phyloP scores from a whole-genome alignment of 345 rosid species.

The Geranium brycei region DNA sequence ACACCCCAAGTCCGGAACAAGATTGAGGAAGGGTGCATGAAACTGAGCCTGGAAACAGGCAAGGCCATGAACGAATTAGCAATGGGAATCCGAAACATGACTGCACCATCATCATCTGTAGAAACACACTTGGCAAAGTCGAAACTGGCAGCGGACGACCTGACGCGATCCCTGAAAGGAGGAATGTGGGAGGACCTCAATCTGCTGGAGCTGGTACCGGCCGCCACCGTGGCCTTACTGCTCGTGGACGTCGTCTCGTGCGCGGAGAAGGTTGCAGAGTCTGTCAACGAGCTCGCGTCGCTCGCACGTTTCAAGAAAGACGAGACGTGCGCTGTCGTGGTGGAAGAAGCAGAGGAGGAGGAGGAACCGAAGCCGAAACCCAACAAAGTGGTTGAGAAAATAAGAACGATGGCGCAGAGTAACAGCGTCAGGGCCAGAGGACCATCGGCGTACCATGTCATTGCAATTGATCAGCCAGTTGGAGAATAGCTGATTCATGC shows the following conservation, averaged over 20 bases:
- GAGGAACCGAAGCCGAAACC: neutral
- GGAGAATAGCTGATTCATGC: too few species aligned
- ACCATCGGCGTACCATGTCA: neutral
- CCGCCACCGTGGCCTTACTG: constrained; percentile 15
- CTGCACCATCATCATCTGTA: constrained; percentile 6
- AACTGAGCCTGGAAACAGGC: constrained; percentile 15
- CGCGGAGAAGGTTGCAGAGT: constrained; percentile 19
- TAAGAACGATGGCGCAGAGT: neutral
- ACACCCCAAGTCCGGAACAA: constrained; percentile 10
- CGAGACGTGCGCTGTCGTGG: neutral
- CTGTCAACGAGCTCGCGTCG: constrained; percentile 19
- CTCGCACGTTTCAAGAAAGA: constrained; percentile 6
- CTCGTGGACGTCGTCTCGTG: constrained; percentile 18
- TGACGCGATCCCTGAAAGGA: constrained; percentile 11
- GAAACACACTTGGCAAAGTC: constrained; percentile 17
- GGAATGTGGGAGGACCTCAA: constrained; percentile 12
- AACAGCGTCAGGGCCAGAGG: neutral
- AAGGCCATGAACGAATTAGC: constrained; percentile 27
- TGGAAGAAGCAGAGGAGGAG: neutral
- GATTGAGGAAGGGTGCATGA: constrained; percentile 21
- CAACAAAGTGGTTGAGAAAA: neutral
- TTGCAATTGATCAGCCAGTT: neutral
- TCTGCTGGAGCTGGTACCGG: constrained; percentile 14
- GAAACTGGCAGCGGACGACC: constrained; percentile 14
- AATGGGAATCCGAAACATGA: constrained; percentile 17